A percentile compares a stretch with the other conserved stretches of the same genome.
phyloP scores from a whole-genome alignment of 1,284 basidiomycete genomes.

The Papiliotrema flavescens region DNA sequence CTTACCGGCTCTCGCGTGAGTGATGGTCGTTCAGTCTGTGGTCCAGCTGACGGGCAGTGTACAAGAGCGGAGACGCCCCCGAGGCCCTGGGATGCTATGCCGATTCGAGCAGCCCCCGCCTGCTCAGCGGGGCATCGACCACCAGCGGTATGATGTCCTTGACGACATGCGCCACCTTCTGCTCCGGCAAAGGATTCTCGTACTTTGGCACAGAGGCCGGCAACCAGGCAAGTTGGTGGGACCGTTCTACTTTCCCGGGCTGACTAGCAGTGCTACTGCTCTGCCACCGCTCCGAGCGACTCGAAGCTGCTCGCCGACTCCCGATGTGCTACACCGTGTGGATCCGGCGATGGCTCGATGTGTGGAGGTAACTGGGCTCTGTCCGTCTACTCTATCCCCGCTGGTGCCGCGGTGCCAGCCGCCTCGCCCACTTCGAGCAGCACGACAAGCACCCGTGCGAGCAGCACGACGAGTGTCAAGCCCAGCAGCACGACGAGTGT shows the following conservation, averaged over 20 bases:
- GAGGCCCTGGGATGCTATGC: neutral
- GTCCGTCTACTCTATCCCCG: neutral
- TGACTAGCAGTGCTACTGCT: conserved; percentile 18
- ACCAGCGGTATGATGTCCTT: neutral
- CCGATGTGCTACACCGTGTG: neutral
- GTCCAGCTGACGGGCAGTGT: neutral
- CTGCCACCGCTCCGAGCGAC: neutral
- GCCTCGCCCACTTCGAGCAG: neutral
- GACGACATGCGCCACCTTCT: neutral
- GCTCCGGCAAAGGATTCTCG: neutral
- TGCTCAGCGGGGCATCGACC: neutral
- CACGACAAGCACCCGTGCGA: neutral
- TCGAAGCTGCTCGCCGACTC: neutral
- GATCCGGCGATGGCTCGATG: neutral
- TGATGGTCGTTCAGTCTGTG: neutral
- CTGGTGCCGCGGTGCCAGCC: neutral
- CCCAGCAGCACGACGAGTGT: conserved; percentile 4
- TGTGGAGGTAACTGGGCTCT: conserved; percentile 1
- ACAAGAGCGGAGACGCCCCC: neutral
- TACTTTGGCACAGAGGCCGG: conserved; percentile 11
- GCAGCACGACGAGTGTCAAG: conserved; percentile 2
- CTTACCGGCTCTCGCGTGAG: conserved; percentile 4
- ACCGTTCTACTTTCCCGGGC: neutral
- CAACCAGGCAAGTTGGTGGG: neutral
- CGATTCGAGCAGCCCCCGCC: neutral